phyloP scores from a whole-genome alignment of 768 basidiomycete genomes.

The Candolleomyces eurysporus region DNA sequence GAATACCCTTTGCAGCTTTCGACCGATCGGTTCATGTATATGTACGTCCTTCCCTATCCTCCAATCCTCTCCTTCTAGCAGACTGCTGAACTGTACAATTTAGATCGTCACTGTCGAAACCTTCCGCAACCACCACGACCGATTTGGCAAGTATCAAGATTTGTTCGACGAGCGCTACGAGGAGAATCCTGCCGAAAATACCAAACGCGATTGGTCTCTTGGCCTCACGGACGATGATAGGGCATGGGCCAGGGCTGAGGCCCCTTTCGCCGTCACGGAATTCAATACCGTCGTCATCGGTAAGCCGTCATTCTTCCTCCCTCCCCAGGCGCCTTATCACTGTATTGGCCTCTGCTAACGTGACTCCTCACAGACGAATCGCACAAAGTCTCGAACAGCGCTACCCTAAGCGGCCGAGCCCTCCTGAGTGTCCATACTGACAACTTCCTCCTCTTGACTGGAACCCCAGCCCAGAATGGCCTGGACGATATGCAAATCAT shows the following conservation, averaged over 20 bases:
- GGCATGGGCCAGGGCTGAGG: background rate
- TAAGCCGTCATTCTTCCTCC: background rate
- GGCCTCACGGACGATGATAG: background rate
- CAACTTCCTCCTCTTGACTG: background rate
- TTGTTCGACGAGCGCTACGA: background rate
- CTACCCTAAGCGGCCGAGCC: background rate
- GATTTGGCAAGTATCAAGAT: background rate
- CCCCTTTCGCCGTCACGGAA: background rate
- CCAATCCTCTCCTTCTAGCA: no score
- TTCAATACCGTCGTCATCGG: background rate
- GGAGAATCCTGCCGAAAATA: background rate
- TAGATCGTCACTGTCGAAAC: background rate
- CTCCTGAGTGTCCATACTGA: background rate
- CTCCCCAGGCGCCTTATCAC: background rate
- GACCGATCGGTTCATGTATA: no score
- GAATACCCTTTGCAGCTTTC: no score
- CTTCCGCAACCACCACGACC: background rate
- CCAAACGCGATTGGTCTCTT: no score
- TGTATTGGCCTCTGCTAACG: background rate
- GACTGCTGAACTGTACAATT: no score
- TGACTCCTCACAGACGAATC: background rate
- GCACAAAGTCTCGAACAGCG: background rate
- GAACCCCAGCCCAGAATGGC: slow-evolving; percentile 2
- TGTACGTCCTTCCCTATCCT: no score
- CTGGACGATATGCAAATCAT: background rate